Conservation (phyloP, 176 grass and related monocot genomes). For the Carex kokanica region DNA sequence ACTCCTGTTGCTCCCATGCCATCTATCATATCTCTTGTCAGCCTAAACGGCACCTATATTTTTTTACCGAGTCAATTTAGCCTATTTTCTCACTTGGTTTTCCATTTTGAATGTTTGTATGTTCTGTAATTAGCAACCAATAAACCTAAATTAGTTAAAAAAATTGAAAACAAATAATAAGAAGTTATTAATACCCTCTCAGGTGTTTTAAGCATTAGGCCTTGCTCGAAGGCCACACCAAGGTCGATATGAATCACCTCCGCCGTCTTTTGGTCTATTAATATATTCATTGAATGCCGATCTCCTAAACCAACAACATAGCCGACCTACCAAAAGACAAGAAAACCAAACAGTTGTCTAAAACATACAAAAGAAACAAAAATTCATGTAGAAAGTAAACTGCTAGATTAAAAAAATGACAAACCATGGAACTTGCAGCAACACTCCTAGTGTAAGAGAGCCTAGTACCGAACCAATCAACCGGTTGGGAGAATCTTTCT, state of each 20-base stretch:
- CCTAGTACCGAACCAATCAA: constrained; percentile 84
- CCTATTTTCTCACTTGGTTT: not conserved
- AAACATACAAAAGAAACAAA: not conserved
- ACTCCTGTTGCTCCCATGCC: constrained; percentile 92
- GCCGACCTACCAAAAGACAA: constrained; percentile 59
- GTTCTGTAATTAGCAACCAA: not conserved
- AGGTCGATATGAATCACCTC: constrained; percentile 96
- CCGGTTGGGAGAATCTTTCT: constrained; percentile 84
- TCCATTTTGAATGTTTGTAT: not conserved
- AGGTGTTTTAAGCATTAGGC: constrained; percentile 65
- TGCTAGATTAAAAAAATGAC: constrained; percentile 31
- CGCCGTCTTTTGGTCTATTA: constrained; percentile 88
- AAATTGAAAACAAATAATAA: not conserved
- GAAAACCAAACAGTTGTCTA: not conserved
- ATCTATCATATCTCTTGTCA: constrained; percentile 85
- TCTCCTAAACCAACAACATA: constrained; percentile 97
- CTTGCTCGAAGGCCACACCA: constrained; percentile 98
- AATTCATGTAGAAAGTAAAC: not conserved
- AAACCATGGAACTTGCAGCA: constrained; percentile 87
- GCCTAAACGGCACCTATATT: constrained; percentile 75
- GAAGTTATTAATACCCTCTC: constrained; percentile 11
- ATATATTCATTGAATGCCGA: constrained; percentile 96
- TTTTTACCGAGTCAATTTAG: constrained; percentile 14
- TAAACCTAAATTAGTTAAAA: not conserved
- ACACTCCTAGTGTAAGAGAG: constrained; percentile 93